Conservation (phyloP, 768 basidiomycete species). For the Paxillus ammoniavirescens region DNA sequence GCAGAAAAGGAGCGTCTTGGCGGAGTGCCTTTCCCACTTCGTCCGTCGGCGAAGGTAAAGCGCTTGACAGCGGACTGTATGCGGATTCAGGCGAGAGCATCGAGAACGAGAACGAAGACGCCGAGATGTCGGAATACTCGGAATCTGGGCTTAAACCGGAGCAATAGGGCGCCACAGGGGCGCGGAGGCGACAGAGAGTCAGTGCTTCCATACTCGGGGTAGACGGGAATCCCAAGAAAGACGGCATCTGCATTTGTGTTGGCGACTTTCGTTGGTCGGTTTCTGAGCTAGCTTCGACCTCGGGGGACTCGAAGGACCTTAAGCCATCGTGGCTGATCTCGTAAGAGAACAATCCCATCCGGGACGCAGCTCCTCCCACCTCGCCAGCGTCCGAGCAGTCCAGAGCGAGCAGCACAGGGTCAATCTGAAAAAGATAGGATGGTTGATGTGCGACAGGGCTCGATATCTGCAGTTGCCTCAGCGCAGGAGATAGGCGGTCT, state of each 20-base stretch:
- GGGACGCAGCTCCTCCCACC: neutral
- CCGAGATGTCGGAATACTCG: conserved; percentile 1
- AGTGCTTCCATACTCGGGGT: neutral
- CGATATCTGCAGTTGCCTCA: conserved; percentile 20
- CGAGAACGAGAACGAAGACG: neutral
- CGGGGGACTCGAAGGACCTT: neutral
- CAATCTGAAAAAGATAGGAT: conserved; percentile 21
- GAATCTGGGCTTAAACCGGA: neutral
- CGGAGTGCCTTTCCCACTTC: conserved; percentile 1
- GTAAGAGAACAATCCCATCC: neutral
- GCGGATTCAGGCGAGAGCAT: neutral
- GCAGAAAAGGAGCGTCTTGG: conserved; percentile 4
- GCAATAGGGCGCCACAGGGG: neutral
- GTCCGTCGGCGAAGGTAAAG: conserved; percentile 7
- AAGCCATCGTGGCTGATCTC: neutral
- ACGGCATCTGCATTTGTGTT: neutral
- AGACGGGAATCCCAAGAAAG: neutral
- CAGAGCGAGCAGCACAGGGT: conserved; percentile 24
- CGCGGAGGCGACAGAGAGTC: neutral
- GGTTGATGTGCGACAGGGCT: conserved; percentile 2
- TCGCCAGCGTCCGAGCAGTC: conserved; percentile 4
- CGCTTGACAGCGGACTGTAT: neutral
- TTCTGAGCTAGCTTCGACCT: neutral
- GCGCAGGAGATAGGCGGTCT: conserved; percentile 19
- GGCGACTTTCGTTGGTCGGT: neutral